These are phyloP conservation scores for Gyromitra esculenta DNA, from an alignment of 2,329 filamentous ascomycete species.

Conservation along the genomic window DNA sequence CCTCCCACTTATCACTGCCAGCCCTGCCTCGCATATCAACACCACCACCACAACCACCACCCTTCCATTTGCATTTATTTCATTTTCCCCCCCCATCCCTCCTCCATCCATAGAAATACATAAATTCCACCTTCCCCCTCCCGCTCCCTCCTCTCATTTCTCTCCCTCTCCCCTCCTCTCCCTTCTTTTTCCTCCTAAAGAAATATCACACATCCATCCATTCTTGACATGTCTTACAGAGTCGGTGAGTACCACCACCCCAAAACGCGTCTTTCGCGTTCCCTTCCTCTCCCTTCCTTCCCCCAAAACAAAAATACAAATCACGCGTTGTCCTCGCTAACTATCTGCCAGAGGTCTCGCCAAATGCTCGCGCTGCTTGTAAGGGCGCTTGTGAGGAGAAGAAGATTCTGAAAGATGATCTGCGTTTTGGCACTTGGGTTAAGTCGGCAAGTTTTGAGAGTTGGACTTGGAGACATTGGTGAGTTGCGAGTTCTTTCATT, in stretches of 20 bases:
- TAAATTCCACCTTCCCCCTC: slow-evolving; percentile 13
- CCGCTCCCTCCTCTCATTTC: neutral
- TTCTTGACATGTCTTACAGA: slow-evolving; percentile 31
- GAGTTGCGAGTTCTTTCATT: neutral
- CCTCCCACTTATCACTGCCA: too few relatives aligned
- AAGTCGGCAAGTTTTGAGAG: slow-evolving; percentile 66
- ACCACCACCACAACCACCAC: neutral
- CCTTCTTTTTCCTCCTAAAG: slow-evolving; percentile 7
- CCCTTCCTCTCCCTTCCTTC: slow-evolving; percentile 16
- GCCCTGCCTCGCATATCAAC: slow-evolving; percentile 11
- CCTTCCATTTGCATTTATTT: neutral
- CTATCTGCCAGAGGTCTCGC: slow-evolving; percentile 71
- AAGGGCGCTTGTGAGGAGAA: slow-evolving; percentile 80
- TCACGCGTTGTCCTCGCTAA: slow-evolving; percentile 20
- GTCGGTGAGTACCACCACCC: slow-evolving; percentile 18
- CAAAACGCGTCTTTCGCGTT: slow-evolving; percentile 19
- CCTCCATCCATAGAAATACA: slow-evolving; percentile 4
- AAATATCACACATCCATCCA: neutral
- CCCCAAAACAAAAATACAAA: slow-evolving; percentile 19
- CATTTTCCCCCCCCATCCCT: neutral
- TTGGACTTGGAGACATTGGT: slow-evolving; percentile 91
- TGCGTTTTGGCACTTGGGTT: slow-evolving; percentile 80
- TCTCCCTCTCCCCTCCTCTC: neutral
- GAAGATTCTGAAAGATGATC: slow-evolving; percentile 81
- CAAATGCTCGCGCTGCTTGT: slow-evolving; percentile 77